Evolutionary conservation across 208 protist genomes (phyloP).

Genomic region (Crithidia sp.): DNA sequence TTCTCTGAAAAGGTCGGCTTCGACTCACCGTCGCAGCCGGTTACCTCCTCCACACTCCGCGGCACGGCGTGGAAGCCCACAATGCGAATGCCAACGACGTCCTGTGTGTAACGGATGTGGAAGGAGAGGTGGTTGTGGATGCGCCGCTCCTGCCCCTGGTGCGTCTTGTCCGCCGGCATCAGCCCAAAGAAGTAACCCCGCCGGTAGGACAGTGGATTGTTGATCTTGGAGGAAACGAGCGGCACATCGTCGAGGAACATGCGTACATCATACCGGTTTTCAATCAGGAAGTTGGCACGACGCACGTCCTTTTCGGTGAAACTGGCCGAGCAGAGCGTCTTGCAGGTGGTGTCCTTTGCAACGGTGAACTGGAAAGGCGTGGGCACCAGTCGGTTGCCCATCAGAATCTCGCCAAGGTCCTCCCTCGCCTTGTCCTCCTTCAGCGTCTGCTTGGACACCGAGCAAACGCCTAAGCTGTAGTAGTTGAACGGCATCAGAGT

Average conservation of each 20-base stretch:
- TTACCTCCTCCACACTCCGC: conserved; percentile 12
- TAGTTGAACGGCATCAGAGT: conserved; percentile 94
- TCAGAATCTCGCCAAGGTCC: conserved; percentile 95
- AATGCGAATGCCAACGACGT: conserved; percentile 31
- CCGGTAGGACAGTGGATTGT: neutral
- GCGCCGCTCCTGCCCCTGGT: neutral
- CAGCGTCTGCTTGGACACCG: conserved; percentile 40
- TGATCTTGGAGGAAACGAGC: conserved; percentile 28
- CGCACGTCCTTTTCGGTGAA: conserved; percentile 34
- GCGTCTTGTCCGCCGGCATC: neutral
- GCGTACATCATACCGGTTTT: conserved; percentile 55
- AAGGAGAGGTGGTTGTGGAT: conserved; percentile 81
- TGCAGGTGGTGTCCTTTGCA: conserved; percentile 38
- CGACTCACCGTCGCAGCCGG: neutral
- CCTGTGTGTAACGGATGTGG: conserved; percentile 41
- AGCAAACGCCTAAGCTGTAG: conserved; percentile 93
- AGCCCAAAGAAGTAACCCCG: conserved; percentile 50
- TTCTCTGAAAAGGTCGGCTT: neutral
- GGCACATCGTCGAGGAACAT: conserved; percentile 77
- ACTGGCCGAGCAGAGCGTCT: conserved; percentile 34
- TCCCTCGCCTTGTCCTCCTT: conserved; percentile 47
- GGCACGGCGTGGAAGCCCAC: conserved; percentile 61
- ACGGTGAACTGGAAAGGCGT: conserved; percentile 85
- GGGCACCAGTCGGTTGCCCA: conserved; percentile 94
- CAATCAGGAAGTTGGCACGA: conserved; percentile 42